Evolutionary conservation across 2,329 filamentous ascomycete genomes (phyloP), one percentile per base, ranked within the genome.

Genomic region (Alternaria alternata): DNA sequence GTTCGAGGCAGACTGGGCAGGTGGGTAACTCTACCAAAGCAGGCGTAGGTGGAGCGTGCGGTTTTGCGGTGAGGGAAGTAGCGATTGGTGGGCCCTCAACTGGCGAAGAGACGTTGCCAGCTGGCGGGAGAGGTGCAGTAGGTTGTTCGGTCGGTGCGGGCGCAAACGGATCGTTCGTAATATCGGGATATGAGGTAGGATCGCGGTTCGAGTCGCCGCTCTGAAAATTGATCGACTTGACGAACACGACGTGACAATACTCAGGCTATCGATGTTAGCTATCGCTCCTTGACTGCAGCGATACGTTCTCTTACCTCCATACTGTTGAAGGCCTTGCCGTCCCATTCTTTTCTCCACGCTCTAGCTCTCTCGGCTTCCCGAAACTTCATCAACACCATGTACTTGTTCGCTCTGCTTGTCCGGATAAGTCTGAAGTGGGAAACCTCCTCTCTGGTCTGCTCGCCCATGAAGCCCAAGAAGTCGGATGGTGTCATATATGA

Each of bases 301-400:
- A 7, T 26, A 3, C 16, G 30, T 14, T 51, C 18, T 78, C 83
- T 72, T 80, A 92, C 92, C 85, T 96, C 93, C 85, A 96, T 92
- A 61, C 88, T 90, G 73, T 96, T 97, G 75, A 98, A 98, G 0
- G 94, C 87, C 76, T 92, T 95, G 18, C 95, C 95, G 78, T 98
- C 95, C 85, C 94, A 97, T 69, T 92, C 90, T 62, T 85, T 88
- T 72, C 91, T 89, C 90, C 94, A 99, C 52, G 88, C 86, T 69
- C 85, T 88, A 14, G 95, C 95, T 63, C 87, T 88, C 71, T 86
- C 87, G 30, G 87, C 86, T 65, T 91, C 89, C 48, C 92, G 87
- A 75, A 98, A 97, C 80, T 97, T 97, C 87, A 99, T 91, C 62
- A 99, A 83, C 26, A 96, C 94, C 84, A 99, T 91, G 81, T 98